phyloP scores from a whole-genome alignment of 306 rosid genomes.

The Vicia sativa region DNA sequence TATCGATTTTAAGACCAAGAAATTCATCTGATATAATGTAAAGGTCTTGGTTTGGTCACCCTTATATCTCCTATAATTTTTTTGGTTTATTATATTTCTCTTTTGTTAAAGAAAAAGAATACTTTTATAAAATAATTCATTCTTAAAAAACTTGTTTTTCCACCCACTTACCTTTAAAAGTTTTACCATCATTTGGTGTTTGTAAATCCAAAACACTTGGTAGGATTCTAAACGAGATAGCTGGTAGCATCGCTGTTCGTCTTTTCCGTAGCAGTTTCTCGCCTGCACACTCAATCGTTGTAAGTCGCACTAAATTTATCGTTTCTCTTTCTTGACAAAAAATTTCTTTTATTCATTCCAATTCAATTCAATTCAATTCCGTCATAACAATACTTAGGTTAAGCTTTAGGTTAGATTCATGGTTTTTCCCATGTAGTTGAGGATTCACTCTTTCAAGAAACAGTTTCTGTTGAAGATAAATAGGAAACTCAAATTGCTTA shows the following conservation, averaged over 20 bases:
- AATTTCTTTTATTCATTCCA: not conserved
- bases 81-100: no score
- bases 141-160: no score
- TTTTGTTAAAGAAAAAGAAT: no score
- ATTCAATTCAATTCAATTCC: not conserved
- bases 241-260: not conserved
- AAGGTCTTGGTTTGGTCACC: no score
- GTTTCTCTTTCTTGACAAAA: not conserved
- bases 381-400: not conserved
- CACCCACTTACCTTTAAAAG: no score
- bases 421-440: not conserved
- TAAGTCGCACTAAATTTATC: slow-evolving; percentile 2
- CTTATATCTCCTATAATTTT: no score
- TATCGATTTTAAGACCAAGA: no score
- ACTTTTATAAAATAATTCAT: no score
- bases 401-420: not conserved
- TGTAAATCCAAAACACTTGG: no score
- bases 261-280: not conserved
- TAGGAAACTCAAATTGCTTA: not conserved
- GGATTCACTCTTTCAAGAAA: not conserved
- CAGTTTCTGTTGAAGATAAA: slow-evolving; percentile 6
- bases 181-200: no score
- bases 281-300: not conserved
- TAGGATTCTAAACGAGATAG: no score
- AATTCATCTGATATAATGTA: no score